phyloP scores from a whole-genome alignment of 805 yeast species.

The Candida namnaoensis region DNA sequence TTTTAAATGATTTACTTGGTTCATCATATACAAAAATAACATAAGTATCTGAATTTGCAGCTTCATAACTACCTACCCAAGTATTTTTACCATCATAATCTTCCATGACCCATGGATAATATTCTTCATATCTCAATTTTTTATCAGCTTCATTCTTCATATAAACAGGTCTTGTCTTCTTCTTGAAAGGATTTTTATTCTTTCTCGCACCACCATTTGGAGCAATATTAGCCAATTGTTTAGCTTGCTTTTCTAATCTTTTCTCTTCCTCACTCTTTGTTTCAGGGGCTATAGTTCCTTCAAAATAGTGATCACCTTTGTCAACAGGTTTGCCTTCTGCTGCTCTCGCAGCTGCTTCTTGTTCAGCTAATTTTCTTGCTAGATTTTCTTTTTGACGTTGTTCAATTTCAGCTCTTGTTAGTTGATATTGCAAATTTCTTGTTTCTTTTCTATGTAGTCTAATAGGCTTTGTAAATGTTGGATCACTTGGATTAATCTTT shows the following conservation, averaged over 20 bases:
- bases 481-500: slow-evolving; percentile 59
- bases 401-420: slow-evolving; percentile 70
- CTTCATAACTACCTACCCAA: slow-evolving; percentile 95
- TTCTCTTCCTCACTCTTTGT: slow-evolving; percentile 29
- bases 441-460: slow-evolving; percentile 93
- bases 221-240: slow-evolving; percentile 59
- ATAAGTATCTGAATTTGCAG: slow-evolving; percentile 75
- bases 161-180: slow-evolving; percentile 79
- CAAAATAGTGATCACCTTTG: slow-evolving; percentile 7
- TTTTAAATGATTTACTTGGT: slow-evolving; percentile 65
- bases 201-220: slow-evolving; percentile 89
- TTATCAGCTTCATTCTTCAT: slow-evolving; percentile 77
- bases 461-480: slow-evolving; percentile 68
- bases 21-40: slow-evolving; percentile 79
- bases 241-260: slow-evolving; percentile 21
- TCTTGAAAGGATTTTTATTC: slow-evolving; percentile 49
- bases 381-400: slow-evolving; percentile 42
- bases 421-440: slow-evolving; percentile 77
- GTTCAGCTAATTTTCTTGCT: slow-evolving; percentile 21
- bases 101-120: slow-evolving; percentile 96
- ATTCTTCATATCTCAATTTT: slow-evolving; percentile 87
- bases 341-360: slow-evolving; percentile 8
- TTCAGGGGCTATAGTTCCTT: slow-evolving; percentile 18
- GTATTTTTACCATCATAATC: slow-evolving; percentile 92
- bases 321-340: slow-evolving; percentile 5